phyloP scores from a whole-genome alignment of 2,329 filamentous ascomycete genomes.

The Penicillium sp. region DNA sequence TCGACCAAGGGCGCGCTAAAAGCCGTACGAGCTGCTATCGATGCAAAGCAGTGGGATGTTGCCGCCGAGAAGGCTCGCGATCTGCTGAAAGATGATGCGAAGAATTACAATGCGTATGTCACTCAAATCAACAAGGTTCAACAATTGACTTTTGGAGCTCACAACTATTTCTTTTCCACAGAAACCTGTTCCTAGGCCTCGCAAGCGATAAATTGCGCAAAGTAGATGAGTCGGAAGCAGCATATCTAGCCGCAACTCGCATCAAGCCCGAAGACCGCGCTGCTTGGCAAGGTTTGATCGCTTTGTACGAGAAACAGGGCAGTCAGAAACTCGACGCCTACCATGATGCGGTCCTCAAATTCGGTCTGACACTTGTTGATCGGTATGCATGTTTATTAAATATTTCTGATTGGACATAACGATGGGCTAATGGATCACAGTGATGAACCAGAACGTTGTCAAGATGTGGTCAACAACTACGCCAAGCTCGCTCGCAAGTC shows the following conservation, averaged over 20 bases:
- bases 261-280: slow-evolving; percentile 75
- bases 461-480: slow-evolving; percentile 74
- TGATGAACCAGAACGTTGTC: slow-evolving; percentile 60
- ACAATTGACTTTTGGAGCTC: slow-evolving; percentile 3
- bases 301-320: slow-evolving; percentile 78
- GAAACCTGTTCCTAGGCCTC: slow-evolving; percentile 83
- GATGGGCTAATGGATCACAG: slow-evolving; percentile 28
- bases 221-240: slow-evolving; percentile 70
- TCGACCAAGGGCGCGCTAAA: slow-evolving; percentile 73
- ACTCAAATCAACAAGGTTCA: not conserved
- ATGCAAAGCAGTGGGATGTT: slow-evolving; percentile 75
- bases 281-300: slow-evolving; percentile 87
- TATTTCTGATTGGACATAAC: not conserved
- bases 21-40: slow-evolving; percentile 74
- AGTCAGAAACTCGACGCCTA: slow-evolving; percentile 70
- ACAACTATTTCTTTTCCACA: slow-evolving; percentile 32
- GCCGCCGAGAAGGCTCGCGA: slow-evolving; percentile 68
- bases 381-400: slow-evolving; percentile 45
- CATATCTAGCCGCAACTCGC: slow-evolving; percentile 71
- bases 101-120: slow-evolving; percentile 77
- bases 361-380: slow-evolving; percentile 73
- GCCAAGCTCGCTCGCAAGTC: slow-evolving; percentile 70
- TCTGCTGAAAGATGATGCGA: slow-evolving; percentile 69
- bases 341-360: slow-evolving; percentile 67
- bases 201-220: slow-evolving; percentile 75